These are phyloP conservation scores for Ascochyta pisi DNA, from an alignment of 2,329 filamentous ascomycete species.

Conservation along the genomic window DNA sequence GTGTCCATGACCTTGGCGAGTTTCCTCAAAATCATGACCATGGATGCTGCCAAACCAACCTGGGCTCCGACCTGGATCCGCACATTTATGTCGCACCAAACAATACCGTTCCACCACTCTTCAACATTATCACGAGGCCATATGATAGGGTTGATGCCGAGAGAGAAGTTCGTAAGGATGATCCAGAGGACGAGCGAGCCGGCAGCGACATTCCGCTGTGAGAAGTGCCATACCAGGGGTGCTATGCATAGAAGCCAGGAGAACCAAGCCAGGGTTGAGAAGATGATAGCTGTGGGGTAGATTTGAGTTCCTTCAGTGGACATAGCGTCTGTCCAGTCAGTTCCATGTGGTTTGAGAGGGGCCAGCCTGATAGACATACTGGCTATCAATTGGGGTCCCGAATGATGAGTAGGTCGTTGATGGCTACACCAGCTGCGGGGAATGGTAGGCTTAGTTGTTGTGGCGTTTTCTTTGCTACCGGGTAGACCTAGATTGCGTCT, in stretches of 20 bases:
- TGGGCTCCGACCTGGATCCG: slow-evolving; percentile 63
- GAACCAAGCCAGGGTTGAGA: slow-evolving; percentile 60
- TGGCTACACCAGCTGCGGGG: not conserved
- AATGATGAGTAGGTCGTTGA: not conserved
- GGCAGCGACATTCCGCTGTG: slow-evolving; percentile 67
- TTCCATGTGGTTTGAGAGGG: not conserved
- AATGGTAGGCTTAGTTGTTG: not conserved
- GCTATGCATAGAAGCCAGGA: slow-evolving; percentile 61
- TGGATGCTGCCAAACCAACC: slow-evolving; percentile 60
- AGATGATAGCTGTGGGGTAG: slow-evolving; percentile 47
- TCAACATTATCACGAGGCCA: slow-evolving; percentile 66
- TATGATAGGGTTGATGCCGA: slow-evolving; percentile 67
- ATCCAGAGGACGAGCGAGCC: slow-evolving; percentile 64
- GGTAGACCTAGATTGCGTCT: not conserved
- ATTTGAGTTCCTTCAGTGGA: slow-evolving; percentile 20
- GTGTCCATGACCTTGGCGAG: slow-evolving; percentile 68
- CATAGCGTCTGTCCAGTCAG: slow-evolving; percentile 8
- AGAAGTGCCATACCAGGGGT: slow-evolving; percentile 66
- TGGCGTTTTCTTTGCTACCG: not conserved
- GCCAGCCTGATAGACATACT: slow-evolving; percentile 2
- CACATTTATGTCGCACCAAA: slow-evolving; percentile 70
- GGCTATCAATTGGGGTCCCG: not conserved
- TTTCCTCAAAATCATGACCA: slow-evolving; percentile 66
- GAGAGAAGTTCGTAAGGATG: slow-evolving; percentile 63
- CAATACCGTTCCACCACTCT: slow-evolving; percentile 64